These are phyloP conservation scores for Trichomonas vaginalis DNA, from an alignment of 208 protist species.

Conservation along the genomic window DNA sequence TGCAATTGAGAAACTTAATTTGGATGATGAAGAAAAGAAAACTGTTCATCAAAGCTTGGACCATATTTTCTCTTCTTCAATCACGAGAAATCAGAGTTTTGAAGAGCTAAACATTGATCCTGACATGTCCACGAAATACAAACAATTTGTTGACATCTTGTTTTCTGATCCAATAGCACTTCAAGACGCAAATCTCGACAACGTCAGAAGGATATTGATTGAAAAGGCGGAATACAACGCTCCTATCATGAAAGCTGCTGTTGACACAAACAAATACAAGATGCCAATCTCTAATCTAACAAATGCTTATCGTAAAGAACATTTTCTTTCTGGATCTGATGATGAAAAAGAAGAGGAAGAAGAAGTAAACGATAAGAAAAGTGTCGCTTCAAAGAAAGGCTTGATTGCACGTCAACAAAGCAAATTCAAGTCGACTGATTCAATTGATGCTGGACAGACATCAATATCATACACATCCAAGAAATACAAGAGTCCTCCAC, in stretches of 20 bases:
- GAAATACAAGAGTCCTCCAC: neutral
- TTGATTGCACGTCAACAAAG: too few relatives aligned
- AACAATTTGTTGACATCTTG: neutral
- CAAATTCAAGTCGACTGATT: neutral
- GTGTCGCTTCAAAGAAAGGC: neutral
- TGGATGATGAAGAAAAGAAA: neutral
- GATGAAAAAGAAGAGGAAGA: neutral
- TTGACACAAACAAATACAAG: neutral
- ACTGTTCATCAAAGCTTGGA: neutral
- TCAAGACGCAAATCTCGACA: neutral
- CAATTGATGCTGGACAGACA: neutral
- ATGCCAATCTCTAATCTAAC: neutral
- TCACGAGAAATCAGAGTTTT: neutral
- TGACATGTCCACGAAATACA: neutral
- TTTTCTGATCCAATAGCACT: neutral
- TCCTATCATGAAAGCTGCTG: neutral
- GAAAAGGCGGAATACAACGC: neutral
- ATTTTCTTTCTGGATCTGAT: neutral
- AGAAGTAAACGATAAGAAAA: neutral
- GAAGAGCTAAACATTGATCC: neutral
- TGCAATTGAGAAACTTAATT: neutral
- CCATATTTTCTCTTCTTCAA: neutral
- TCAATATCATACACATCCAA: neutral
- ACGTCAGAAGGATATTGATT: neutral
- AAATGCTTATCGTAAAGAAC: neutral